Percentiles rank a stretch among this genome's conserved stretches.
Conservation (phyloP, 805 yeast genomes). For the Candida wancherniae region DNA sequence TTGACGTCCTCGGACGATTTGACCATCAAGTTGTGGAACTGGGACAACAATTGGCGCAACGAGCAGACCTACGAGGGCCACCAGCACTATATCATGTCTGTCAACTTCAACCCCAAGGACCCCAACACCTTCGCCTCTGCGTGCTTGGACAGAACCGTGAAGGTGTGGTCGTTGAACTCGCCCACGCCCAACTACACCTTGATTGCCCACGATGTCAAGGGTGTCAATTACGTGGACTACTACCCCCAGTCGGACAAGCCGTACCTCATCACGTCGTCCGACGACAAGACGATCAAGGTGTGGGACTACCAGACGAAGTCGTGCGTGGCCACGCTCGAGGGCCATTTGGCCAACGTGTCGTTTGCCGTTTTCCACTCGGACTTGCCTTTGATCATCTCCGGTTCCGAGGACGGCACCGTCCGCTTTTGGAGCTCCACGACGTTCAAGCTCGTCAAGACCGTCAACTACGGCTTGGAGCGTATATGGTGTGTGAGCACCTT, state of each 20-base stretch:
- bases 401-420: conserved; percentile 93
- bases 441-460: conserved; percentile 86
- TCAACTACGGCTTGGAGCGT: conserved; percentile 88
- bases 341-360: conserved; percentile 90
- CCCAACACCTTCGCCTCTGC: conserved; percentile 97
- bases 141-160: conserved; percentile 92
- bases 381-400: conserved; percentile 88
- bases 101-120: conserved; percentile 95
- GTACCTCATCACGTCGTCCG: conserved; percentile 84
- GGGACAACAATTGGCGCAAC: conserved; percentile 90
- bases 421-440: conserved; percentile 95
- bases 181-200: conserved; percentile 86
- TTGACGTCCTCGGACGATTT: conserved; percentile 90
- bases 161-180: conserved; percentile 93
- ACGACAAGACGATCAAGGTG: conserved; percentile 80
- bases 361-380: conserved; percentile 99
- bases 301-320: conserved; percentile 98
- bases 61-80: conserved; percentile 95
- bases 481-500: conserved; percentile 91
- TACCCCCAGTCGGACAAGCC: conserved; percentile 98
- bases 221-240: conserved; percentile 94
- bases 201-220: conserved; percentile 85
- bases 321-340: conserved; percentile 89
- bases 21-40: conserved; percentile 91
- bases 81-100: conserved; percentile 89